Conservation (phyloP, 192 early-diverging fungal species). For the Spizellomyces sp. region DNA sequence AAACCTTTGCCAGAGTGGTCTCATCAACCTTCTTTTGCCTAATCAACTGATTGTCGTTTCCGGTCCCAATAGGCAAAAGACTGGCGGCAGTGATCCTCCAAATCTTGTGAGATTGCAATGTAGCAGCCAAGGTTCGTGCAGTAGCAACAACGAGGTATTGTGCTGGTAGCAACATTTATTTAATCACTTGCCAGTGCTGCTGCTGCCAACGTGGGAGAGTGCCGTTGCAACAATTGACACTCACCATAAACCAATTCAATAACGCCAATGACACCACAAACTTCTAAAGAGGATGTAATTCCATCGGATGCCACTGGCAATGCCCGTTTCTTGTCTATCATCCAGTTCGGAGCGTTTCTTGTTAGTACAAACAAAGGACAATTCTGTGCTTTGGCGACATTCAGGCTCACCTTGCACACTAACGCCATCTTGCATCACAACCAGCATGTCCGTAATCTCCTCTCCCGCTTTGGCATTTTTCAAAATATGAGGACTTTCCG, state of each 20-base stretch:
- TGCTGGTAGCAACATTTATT: slow-evolving; percentile 14
- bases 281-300: slow-evolving; percentile 27
- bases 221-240: slow-evolving; percentile 3
- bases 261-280: slow-evolving; percentile 49
- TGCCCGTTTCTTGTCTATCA: slow-evolving; percentile 4
- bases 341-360: too few relatives aligned
- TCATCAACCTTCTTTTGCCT: too few relatives aligned
- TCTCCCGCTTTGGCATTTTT: slow-evolving; percentile 20
- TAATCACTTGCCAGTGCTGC: not conserved
- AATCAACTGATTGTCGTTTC: not conserved
- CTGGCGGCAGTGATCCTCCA: slow-evolving; percentile 48
- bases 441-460: slow-evolving; percentile 26
- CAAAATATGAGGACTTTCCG: slow-evolving; percentile 32
- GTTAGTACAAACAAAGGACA: not conserved
- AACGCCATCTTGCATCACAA: slow-evolving; percentile 25
- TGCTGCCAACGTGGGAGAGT: not conserved
- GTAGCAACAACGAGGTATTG: slow-evolving; percentile 53
- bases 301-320: slow-evolving; percentile 14
- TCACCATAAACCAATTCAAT: slow-evolving; percentile 41
- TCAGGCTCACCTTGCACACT: slow-evolving; percentile 11
- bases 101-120: slow-evolving; percentile 58
- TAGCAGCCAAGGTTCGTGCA: slow-evolving; percentile 44
- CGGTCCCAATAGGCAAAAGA: slow-evolving; percentile 39
- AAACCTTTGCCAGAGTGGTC: too few relatives aligned
- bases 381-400: not conserved